Percentiles rank a stretch among this genome's conserved stretches.
Evolutionary conservation across 2,329 filamentous ascomycete species (phyloP).

Genomic region (Seiridium unicorne): DNA sequence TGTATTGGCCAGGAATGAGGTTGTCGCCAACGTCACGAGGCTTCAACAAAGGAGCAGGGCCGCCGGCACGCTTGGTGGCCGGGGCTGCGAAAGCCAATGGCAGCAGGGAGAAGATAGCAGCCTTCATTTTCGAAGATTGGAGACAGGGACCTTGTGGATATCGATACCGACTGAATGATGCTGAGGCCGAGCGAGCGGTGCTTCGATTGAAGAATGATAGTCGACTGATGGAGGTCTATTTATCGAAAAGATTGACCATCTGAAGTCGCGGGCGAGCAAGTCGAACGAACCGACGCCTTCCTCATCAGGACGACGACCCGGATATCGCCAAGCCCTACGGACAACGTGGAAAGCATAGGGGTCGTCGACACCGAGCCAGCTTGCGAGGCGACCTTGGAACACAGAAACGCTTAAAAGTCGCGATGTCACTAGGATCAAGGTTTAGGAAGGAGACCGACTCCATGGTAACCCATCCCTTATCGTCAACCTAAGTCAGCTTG

Average conservation of each 20-base stretch:
- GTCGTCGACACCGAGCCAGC: not conserved
- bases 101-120: constrained; percentile 14
- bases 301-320: constrained; percentile 2
- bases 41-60: constrained; percentile 13
- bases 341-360: not conserved
- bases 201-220: not conserved
- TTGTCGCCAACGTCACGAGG: constrained; percentile 9
- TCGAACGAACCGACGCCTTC: not conserved
- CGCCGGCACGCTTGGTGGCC: constrained; percentile 12
- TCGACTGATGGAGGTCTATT: not conserved
- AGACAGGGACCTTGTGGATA: not conserved
- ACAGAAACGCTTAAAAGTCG: not conserved
- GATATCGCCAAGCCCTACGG: not conserved
- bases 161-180: not conserved
- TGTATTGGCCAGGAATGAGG: constrained; percentile 32
- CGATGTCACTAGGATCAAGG: not conserved
- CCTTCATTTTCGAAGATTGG: constrained; percentile 12
- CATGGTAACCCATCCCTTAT: not conserved
- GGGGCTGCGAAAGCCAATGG: constrained; percentile 16
- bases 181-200: not conserved
- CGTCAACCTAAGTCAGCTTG: not conserved
- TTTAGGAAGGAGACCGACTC: constrained; percentile 1
- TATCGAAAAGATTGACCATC: not conserved
- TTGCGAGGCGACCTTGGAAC: not conserved
- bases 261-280: not conserved